Conservation (phyloP, 805 yeast genomes). For the Teunomyces tritomae region DNA sequence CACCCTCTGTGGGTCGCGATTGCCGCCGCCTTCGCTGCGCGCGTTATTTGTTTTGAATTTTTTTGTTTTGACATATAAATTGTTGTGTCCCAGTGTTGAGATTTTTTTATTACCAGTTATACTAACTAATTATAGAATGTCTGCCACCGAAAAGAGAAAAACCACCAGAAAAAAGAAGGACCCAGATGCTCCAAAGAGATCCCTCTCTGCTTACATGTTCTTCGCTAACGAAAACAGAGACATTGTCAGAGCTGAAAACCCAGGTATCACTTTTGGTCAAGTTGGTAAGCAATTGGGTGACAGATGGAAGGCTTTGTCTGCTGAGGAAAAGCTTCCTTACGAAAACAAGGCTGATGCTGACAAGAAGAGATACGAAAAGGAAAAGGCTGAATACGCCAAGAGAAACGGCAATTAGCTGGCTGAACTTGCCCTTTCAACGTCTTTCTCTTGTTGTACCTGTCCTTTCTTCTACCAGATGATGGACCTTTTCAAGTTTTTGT, state of each 20-base stretch:
- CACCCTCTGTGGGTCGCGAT: too few relatives aligned
- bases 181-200: conserved; percentile 99
- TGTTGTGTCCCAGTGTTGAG: not conserved
- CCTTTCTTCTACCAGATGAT: not conserved
- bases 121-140: conserved; percentile 9
- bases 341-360: conserved; percentile 92
- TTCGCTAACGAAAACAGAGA: conserved; percentile 98
- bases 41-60: conserved; percentile 3
- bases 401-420: conserved; percentile 17
- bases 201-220: conserved; percentile 97
- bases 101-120: not conserved
- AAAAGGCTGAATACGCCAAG: conserved; percentile 80
- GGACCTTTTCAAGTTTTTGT: conserved; percentile 5
- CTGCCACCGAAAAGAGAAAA: conserved; percentile 39
- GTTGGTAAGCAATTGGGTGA: conserved; percentile 95
- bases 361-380: conserved; percentile 96
- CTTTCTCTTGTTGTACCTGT: not conserved
- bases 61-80: conserved; percentile 1
- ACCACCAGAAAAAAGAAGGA: conserved; percentile 56
- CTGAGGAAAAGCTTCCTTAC: conserved; percentile 84
- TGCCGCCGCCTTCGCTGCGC: not conserved
- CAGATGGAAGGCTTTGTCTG: conserved; percentile 88
- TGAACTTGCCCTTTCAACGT: not conserved
- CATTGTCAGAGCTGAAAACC: conserved; percentile 91
- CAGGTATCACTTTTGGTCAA: conserved; percentile 93